phyloP scores from a whole-genome alignment of 2,329 filamentous ascomycete genomes.

The Capronia coronata region DNA sequence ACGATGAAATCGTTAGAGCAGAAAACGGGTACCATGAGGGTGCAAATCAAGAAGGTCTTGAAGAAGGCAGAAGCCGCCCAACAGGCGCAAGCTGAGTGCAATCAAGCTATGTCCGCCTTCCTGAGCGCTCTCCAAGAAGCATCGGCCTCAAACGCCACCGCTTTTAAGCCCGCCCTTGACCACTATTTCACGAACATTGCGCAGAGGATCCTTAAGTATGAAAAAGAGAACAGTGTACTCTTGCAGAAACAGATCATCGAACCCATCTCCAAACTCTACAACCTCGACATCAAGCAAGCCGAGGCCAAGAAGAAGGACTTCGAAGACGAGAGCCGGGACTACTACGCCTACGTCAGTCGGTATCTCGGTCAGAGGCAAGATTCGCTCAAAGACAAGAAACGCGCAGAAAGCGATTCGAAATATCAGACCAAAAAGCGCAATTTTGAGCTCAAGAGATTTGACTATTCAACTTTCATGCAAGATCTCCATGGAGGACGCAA shows the following conservation, averaged over 20 bases:
- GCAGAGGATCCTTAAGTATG: constrained; percentile 78
- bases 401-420: constrained; percentile 88
- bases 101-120: constrained; percentile 75
- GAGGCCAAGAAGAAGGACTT: constrained; percentile 97
- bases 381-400: constrained; percentile 94
- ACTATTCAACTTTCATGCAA: constrained; percentile 98
- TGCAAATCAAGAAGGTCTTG: constrained; percentile 91
- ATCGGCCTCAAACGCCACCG: constrained; percentile 84
- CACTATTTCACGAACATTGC: constrained; percentile 98
- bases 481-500: constrained; percentile 98
- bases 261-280: constrained; percentile 83
- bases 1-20: constrained; percentile 95
- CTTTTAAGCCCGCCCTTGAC: constrained; percentile 92
- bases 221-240: constrained; percentile 74
- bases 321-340: constrained; percentile 97
- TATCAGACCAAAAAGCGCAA: constrained; percentile 90
- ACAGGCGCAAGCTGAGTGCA: constrained; percentile 70
- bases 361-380: constrained; percentile 97
- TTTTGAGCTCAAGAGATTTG: constrained; percentile 95
- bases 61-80: constrained; percentile 89
- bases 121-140: constrained; percentile 82
- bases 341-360: constrained; percentile 88
- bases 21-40: constrained; percentile 89
- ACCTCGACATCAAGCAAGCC: constrained; percentile 93
- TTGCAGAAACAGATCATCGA: constrained; percentile 93